phyloP scores from a whole-genome alignment of 345 rosid genomes.

The Laguncularia racemosa region DNA sequence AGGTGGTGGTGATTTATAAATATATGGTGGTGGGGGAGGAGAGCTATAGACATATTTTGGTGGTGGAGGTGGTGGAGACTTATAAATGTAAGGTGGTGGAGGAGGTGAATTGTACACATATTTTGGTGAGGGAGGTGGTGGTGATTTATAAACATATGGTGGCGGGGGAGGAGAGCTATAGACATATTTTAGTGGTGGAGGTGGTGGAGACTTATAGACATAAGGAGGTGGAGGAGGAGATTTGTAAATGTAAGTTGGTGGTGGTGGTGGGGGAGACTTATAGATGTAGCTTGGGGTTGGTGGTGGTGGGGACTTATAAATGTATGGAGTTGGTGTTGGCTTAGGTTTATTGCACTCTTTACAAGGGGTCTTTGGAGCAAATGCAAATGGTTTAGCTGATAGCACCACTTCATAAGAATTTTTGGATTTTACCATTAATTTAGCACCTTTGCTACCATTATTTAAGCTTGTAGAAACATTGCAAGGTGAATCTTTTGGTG shows the following conservation, averaged over 20 bases:
- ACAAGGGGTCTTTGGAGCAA: conserved; percentile 18
- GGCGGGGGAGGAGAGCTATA: no score
- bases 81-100: no score
- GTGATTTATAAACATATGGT: conserved; percentile 18
- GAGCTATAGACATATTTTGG: no score
- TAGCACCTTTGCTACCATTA: conserved; percentile 36
- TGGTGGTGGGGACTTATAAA: conserved; percentile 12
- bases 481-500: conserved; percentile 19
- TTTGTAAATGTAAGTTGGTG: background rate
- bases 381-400: conserved; percentile 23
- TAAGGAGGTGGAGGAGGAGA: conserved; percentile 11
- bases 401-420: conserved; percentile 45
- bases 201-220: no score
- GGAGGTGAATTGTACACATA: conserved; percentile 3
- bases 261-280: no score
- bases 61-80: no score
- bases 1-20: no score
- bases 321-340: conserved; percentile 5
- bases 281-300: no score
- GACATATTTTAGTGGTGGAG: no score
- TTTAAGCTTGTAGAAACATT: conserved; percentile 22
- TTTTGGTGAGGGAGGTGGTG: conserved; percentile 10
- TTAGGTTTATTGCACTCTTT: conserved; percentile 15
- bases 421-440: conserved; percentile 51
- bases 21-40: no score